Percentiles rank a stretch among this genome's conserved stretches.
Evolutionary conservation across 768 basidiomycete genomes (phyloP).

Genomic region (Auricularia cornea): DNA sequence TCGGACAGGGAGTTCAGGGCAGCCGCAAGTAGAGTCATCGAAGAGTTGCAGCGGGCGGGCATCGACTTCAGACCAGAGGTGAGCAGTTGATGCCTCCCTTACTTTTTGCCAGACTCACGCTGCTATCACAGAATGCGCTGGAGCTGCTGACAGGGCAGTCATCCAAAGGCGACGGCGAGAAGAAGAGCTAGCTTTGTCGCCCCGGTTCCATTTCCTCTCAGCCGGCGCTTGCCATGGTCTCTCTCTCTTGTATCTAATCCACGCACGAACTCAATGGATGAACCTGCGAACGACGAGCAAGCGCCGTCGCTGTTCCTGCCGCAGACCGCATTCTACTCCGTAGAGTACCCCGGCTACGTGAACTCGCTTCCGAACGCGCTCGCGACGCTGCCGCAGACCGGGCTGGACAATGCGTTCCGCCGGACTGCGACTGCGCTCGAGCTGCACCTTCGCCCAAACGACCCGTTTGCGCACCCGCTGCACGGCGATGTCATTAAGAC

Average conservation of each 20-base stretch:
- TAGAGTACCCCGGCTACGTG: conserved; percentile 91
- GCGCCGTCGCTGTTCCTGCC: conserved; percentile 34
- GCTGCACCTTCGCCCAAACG: conserved; percentile 61
- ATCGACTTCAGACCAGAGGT: conserved; percentile 52
- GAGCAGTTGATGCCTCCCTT: conserved; percentile 9
- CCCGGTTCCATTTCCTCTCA: too few species aligned
- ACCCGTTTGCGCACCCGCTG: conserved; percentile 77
- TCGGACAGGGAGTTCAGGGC: conserved; percentile 44
- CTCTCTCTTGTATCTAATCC: neutral
- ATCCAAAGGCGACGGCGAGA: conserved; percentile 9
- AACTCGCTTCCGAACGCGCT: conserved; percentile 50
- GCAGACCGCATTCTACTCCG: conserved; percentile 56
- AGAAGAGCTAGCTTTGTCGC: neutral
- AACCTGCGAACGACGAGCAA: neutral
- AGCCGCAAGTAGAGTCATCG: conserved; percentile 36
- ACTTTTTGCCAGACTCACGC: neutral
- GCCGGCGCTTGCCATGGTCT: too few species aligned
- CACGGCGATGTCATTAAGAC: conserved; percentile 70
- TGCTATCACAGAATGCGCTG: conserved; percentile 36
- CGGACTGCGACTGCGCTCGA: conserved; percentile 58
- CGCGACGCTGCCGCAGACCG: conserved; percentile 53
- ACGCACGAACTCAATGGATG: neutral
- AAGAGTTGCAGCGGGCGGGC: conserved; percentile 50
- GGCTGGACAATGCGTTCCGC: conserved; percentile 70
- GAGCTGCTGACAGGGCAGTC: conserved; percentile 31